Conservation (phyloP, 495 filamentous ascomycete genomes). For the Hyphodiscus hymeniophilus region DNA sequence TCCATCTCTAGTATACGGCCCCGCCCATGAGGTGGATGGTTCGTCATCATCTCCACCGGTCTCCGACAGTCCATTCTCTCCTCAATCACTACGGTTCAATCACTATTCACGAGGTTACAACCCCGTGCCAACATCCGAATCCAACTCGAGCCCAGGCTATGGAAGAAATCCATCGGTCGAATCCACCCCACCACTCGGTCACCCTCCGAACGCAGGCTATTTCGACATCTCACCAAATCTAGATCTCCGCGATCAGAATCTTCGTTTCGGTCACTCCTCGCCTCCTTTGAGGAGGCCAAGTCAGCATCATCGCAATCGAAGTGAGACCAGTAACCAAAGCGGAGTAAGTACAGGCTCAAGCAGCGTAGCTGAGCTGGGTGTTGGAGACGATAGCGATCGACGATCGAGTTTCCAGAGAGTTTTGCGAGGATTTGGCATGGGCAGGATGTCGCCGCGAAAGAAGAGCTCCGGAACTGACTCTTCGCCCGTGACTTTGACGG, state of each 20-base stretch:
- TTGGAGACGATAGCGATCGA: background rate
- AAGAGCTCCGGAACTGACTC: background rate
- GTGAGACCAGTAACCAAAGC: too few relatives aligned
- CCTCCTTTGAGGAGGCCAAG: slow-evolving; percentile 4
- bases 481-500: background rate
- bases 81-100: slow-evolving; percentile 2
- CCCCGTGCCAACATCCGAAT: slow-evolving; percentile 13
- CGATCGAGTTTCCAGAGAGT: background rate
- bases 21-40: slow-evolving; percentile 9
- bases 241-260: slow-evolving; percentile 5
- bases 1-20: background rate
- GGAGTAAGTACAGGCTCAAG: slow-evolving; percentile 11
- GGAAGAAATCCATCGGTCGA: slow-evolving; percentile 7
- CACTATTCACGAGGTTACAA: slow-evolving; percentile 9
- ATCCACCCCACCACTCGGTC: slow-evolving; percentile 3
- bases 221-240: slow-evolving; percentile 10
- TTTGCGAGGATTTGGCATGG: background rate
- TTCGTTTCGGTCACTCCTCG: slow-evolving; percentile 1
- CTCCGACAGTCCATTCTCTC: slow-evolving; percentile 11
- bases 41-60: slow-evolving; percentile 6
- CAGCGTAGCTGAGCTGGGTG: slow-evolving; percentile 11
- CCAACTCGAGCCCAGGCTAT: background rate
- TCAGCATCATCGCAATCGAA: slow-evolving; percentile 13
- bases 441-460: background rate
- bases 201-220: slow-evolving; percentile 9